These are phyloP conservation scores for Cladophialophora psammophila DNA, from an alignment of 2,329 filamentous ascomycete species.

Conservation along the genomic window DNA sequence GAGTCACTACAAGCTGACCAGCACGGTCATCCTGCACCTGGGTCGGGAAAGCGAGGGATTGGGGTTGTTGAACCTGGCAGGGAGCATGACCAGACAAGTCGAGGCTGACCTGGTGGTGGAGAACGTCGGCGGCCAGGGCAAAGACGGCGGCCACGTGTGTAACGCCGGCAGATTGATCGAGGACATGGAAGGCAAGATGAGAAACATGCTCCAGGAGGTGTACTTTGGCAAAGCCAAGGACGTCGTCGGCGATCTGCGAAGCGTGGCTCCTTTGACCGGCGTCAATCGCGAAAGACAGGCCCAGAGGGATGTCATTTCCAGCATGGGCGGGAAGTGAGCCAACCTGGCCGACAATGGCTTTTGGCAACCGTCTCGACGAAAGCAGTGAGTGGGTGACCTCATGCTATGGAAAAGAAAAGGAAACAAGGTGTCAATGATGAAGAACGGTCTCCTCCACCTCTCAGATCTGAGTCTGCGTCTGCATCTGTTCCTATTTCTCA, in stretches of 20 bases:
- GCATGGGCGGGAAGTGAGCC: constrained; percentile 38
- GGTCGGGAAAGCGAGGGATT: constrained; percentile 64
- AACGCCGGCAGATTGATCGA: constrained; percentile 95
- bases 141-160: constrained; percentile 90
- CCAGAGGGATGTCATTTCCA: constrained; percentile 39
- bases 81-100: constrained; percentile 97
- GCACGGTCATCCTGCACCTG: constrained; percentile 91
- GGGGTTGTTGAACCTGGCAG: constrained; percentile 88
- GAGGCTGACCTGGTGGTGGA: constrained; percentile 91
- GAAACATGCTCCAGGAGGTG: constrained; percentile 94
- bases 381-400: no score
- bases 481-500: no score
- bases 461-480: no score
- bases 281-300: constrained; percentile 38
- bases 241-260: constrained; percentile 93
- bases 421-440: no score
- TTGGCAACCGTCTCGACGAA: neutral
- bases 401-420: no score
- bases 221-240: constrained; percentile 99
- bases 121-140: constrained; percentile 45
- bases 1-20: constrained; percentile 97
- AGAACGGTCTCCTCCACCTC: no score
- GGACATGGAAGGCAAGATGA: constrained; percentile 99
- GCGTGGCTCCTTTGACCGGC: constrained; percentile 53
- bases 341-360: neutral